Evolutionary conservation across 306 rosid species (phyloP).

Genomic region (Argentina anserina): DNA sequence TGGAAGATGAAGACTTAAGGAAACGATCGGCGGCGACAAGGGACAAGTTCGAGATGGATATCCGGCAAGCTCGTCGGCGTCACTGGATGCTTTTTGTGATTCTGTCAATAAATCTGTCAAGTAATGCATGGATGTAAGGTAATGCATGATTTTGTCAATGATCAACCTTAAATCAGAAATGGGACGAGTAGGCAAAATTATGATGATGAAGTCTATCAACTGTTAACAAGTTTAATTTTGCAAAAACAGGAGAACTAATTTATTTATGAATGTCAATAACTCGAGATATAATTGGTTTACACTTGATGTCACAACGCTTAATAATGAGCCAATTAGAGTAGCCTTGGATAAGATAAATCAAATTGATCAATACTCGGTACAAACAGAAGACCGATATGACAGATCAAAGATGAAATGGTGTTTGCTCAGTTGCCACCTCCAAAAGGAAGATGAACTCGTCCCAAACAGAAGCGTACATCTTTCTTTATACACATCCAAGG

Average conservation of each 20-base stretch:
- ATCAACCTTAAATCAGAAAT: background rate
- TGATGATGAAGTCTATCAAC: too few species aligned
- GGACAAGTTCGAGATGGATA: constrained; percentile 8
- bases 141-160: too few species aligned
- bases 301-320: background rate
- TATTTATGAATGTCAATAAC: too few species aligned
- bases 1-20: constrained; percentile 13
- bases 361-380: background rate
- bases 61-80: constrained; percentile 7
- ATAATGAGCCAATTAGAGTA: background rate
- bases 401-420: background rate
- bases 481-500: background rate
- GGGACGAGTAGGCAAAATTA: background rate
- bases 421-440: background rate
- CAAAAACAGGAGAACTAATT: too few species aligned
- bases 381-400: background rate
- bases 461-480: background rate
- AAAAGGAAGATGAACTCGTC: background rate
- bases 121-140: background rate
- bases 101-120: background rate
- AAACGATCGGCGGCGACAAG: background rate
- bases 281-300: too few species aligned
- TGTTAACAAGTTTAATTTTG: too few species aligned
- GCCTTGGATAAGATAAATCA: background rate
- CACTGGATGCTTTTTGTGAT: constrained; percentile 18